phyloP scores from a whole-genome alignment of 2,329 filamentous ascomycete species.

The Atkinsonella hypoxylon region DNA sequence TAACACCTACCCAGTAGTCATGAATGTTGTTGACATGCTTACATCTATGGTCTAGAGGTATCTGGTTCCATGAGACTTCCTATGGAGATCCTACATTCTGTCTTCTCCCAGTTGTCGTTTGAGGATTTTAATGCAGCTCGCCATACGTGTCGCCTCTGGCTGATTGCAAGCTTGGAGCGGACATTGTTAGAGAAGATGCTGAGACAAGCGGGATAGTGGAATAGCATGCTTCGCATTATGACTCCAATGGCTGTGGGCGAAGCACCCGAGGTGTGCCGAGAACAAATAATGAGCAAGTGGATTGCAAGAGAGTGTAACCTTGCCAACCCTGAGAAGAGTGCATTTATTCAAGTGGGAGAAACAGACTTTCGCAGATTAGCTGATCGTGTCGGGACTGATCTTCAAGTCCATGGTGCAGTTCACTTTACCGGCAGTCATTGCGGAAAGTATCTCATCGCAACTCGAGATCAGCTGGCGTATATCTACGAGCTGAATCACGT shows the following conservation, averaged over 20 bases:
- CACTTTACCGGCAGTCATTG: conserved; percentile 45
- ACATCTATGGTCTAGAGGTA: conserved; percentile 4
- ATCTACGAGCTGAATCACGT: conserved; percentile 35
- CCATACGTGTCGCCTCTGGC: conserved; percentile 48
- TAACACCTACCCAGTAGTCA: not conserved
- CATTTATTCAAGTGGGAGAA: conserved; percentile 22
- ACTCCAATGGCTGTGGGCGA: conserved; percentile 11
- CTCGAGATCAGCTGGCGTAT: conserved; percentile 40
- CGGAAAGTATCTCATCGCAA: conserved; percentile 44
- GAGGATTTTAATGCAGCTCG: conserved; percentile 46
- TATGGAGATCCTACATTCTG: conserved; percentile 25
- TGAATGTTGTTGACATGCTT: not conserved
- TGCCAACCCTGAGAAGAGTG: conserved; percentile 9
- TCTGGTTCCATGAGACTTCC: conserved; percentile 18
- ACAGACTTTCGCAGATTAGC: conserved; percentile 25
- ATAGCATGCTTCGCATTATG: conserved; percentile 18
- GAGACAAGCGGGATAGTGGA: conserved; percentile 42
- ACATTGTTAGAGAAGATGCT: conserved; percentile 40
- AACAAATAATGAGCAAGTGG: conserved; percentile 27
- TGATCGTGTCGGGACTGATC: conserved; percentile 9
- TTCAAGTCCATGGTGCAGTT: conserved; percentile 15
- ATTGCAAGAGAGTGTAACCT: conserved; percentile 27
- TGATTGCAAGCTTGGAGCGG: conserved; percentile 41
- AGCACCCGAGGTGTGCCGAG: conserved; percentile 12
- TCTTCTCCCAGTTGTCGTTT: conserved; percentile 22